A percentile compares a stretch with the other conserved stretches of the same genome.
phyloP scores from a whole-genome alignment of 2,329 filamentous ascomycete genomes.

The Penicillium sp. region DNA sequence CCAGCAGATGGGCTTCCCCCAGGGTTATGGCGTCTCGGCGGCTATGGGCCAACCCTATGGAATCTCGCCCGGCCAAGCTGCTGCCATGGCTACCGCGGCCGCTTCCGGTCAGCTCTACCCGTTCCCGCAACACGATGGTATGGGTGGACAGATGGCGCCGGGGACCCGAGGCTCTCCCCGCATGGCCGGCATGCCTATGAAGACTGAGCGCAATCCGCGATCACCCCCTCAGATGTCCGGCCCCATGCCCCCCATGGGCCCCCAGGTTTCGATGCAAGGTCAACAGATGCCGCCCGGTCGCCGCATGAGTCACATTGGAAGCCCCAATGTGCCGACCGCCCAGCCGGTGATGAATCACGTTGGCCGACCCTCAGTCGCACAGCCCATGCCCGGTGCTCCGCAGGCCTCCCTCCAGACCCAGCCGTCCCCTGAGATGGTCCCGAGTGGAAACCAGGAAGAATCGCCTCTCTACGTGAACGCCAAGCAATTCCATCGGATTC shows the following conservation, averaged over 20 bases:
- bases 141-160: conserved; percentile 54
- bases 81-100: conserved; percentile 89
- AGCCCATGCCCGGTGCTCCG: conserved; percentile 45
- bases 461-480: conserved; percentile 96
- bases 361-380: conserved; percentile 47
- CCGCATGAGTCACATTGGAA: conserved; percentile 69
- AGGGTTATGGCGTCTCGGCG: conserved; percentile 66
- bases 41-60: conserved; percentile 69
- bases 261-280: conserved; percentile 49
- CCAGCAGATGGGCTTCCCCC: conserved; percentile 73
- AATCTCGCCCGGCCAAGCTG: conserved; percentile 77
- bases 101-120: conserved; percentile 78
- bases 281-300: conserved; percentile 54
- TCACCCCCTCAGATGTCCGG: conserved; percentile 68
- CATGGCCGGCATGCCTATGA: conserved; percentile 61
- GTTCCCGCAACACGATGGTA: conserved; percentile 64
- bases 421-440: conserved; percentile 73
- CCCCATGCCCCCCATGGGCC: conserved; percentile 47
- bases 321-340: conserved; percentile 66
- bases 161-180: conserved; percentile 64
- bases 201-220: conserved; percentile 68
- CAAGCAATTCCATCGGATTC: conserved; percentile 95
- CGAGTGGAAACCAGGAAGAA: conserved; percentile 65
- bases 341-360: conserved; percentile 71
- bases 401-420: conserved; percentile 60